These are phyloP conservation scores for Rhizophagus prolifer DNA, from an alignment of 192 early-diverging fungal species.

Conservation along the genomic window DNA sequence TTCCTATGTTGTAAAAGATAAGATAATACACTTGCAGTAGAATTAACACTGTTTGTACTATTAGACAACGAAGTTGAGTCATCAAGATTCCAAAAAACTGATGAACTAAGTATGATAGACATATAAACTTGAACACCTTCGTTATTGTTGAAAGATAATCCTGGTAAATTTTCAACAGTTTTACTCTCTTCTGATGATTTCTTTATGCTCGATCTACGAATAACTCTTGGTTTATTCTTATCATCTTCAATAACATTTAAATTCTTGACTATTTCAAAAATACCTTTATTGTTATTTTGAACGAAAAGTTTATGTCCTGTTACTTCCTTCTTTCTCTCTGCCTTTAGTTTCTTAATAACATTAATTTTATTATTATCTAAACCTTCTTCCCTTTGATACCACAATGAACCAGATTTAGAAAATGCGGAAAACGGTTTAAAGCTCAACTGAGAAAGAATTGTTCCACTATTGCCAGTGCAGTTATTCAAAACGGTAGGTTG, in stretches of 20 bases:
- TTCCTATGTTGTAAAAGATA: not conserved
- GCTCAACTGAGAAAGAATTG: not conserved
- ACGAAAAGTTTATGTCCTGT: not conserved
- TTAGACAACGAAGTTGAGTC: not conserved
- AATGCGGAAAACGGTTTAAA: not conserved
- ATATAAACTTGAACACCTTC: slow-evolving; percentile 7
- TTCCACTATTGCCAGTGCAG: not conserved
- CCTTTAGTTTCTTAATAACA: not conserved
- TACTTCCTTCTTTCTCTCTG: not conserved
- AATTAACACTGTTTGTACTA: not conserved
- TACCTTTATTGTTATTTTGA: slow-evolving; percentile 3
- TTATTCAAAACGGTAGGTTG: not conserved
- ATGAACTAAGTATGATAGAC: slow-evolving; percentile 6
- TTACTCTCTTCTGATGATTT: not conserved
- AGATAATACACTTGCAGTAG: not conserved
- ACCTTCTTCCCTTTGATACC: not conserved
- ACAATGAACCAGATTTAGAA: not conserved
- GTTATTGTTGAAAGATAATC: no score
- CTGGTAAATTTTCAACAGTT: not conserved
- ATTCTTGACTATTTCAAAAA: not conserved
- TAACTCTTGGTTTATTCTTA: not conserved
- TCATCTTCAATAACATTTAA: not conserved
- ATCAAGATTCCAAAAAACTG: not conserved
- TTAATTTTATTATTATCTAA: not conserved
- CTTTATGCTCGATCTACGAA: not conserved